Evolutionary conservation across 345 rosid genomes (phyloP), one percentile per base, ranked within the genome.

Genomic region (Triadica sebifera): DNA sequence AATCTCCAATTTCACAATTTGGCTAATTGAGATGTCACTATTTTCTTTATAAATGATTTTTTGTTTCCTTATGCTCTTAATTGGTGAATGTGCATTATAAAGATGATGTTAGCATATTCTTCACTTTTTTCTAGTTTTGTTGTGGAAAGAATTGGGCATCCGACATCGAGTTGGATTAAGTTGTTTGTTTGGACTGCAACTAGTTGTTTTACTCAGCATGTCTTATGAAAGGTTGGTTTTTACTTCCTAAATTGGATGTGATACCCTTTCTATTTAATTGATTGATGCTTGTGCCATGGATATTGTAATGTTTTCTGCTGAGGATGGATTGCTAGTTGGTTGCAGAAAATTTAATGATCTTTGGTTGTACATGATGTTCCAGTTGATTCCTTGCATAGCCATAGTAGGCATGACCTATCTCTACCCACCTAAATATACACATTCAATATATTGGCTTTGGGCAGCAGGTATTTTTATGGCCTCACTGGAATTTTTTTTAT

Each of bases 301-400:
- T 72, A 43, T 39, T 73, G 11, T 58, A 60, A 39, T 37, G 39
- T 22, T 71, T 77, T 83, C 49, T 71, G 68, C 82, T 80, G 75
- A 81, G 76, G 49, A 66, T 55, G 62, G 67, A 57, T 76, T 74
- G 66, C 75, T 81, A 85, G 91, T 82, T 89, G 89, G 82, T 89
- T 91, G 93, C 97, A 89, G 97, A 91, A 83, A 84, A 80, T 93
- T 91, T 88, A 88, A 89, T 78, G 98, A 93, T 87, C 90, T 93
- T 82, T 89, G 90, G 79, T 84, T 90, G 81, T 90, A 94, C 90
- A 82, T 90, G 88, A 85, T 86, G 87, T 90, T 88, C 91, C 93
- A 89, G 88, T 78, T 89, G 88, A 86, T 90, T 78, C 93, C 94
- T 10, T 88, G 89, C 79, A 20, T 87, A 71, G 91, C 70, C 19